Base-by-base conservation (phyloP, 257 asterid species). In the Nicotiana attenuata region DNA sequence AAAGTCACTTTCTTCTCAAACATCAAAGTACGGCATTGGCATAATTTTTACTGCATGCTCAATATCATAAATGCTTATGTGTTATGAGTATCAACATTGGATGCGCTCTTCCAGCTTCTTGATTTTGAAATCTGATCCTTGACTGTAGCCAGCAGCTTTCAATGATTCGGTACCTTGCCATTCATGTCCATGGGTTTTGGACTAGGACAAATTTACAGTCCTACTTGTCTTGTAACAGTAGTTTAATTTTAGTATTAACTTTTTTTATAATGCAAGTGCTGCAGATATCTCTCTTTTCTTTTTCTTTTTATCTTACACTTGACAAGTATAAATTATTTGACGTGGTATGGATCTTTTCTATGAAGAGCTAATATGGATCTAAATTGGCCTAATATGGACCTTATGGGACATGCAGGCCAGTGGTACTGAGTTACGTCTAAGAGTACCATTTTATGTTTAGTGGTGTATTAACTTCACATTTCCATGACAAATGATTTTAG, bases 191-290 rank as follows among this genome's bases (percentile, higher is more conserved):
- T 73, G 61, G 22, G 61, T n/a, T 13, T n/a, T 22, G 35, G 78
- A 71, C 17, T 53, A 41, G 22, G 60, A 52, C 16, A 75, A 22
- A 73, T 73, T 64, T 73, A 1, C n/a, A 50, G 45, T 75, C 26
- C 9, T 50, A 50, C 80, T 75, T 75, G 80, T 50, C 60, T 45
- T 50, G 63, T 50, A 50, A 75, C 80, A 24, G 10, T 24, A 22
- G 24, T 47, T 20, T 47, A 47, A 47, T 73, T 73, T 45, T 59
- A 50, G 26, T 75, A 8, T 75, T 75, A 75, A 24, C 80, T 28
- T 50, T 75, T 75, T 75, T 75, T 9, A 75, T 47, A 24, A 50
- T 75, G 79, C 80, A 7, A 75, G 63, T 50, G 24, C 80, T 50
- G 45, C 16, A 50, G 61, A 50, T 75, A 45, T 50, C 63, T 24